Evolutionary conservation across 179 eudicot species (phyloP), one percentile per base, ranked within the genome.

Genomic region (Nepenthes alata): DNA sequence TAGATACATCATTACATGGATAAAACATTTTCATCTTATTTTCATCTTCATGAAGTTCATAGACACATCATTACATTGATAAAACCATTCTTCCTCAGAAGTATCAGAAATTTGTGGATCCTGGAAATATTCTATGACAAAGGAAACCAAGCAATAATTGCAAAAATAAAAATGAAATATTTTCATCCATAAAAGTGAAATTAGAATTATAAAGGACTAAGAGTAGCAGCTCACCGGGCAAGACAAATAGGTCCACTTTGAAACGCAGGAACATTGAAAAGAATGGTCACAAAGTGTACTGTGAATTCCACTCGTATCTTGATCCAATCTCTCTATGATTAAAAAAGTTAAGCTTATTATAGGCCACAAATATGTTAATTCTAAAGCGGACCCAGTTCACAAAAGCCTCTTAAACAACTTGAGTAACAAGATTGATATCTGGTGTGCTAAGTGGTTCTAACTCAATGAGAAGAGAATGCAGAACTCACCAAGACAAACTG

Each of bases 271-370:
- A 65, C 96, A 91, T 6, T 78, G 87, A 72, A 84, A 84, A 1
- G 96, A 84, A 67, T 88, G 96, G 67, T 91, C 98, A 72, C 96
- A 91, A 0, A 82, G 64, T 1, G 95, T 86, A 64, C 65, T 73
- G 65, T 84, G 94, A 61, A 91, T 91, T 75, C 96, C 96, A 72
- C 96, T 82, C 2, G 91, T 84, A 78, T 91, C 97, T 60, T 86
- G 87, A 64, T 91, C 96, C 91, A 91, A 72, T 69, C 97, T 84
- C 83, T 91, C 97, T 91, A 64, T 64, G 50, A 71, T 44, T 35
- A 59, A 45, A 13, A 47, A 50, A 25, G 67, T 41, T 53, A 58
- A 51, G 57, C 55, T 11, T 3, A 14, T 61, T 12, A 14, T 25
- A 25, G 63, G 53, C 62, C 66, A 67, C 55, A 37, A 37, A 60